Conservation (phyloP, 148 eudicot species). For the Pouteria glomerata region DNA sequence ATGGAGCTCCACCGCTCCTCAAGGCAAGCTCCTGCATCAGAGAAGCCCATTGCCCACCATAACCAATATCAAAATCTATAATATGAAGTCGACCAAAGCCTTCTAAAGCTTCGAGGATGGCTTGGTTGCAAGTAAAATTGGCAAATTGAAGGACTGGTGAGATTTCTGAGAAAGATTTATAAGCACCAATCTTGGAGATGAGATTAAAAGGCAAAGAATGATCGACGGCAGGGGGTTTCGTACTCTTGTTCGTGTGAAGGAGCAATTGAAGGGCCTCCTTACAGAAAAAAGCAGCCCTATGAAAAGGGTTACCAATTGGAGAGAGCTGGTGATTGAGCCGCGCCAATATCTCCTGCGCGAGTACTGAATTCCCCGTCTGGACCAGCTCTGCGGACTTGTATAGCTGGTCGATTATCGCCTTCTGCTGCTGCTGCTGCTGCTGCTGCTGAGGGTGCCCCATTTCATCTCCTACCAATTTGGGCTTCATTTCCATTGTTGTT, state of each 20-base stretch:
- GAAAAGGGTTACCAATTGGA: constrained; percentile 70
- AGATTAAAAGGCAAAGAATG: constrained; percentile 59
- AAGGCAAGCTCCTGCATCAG: constrained; percentile 87
- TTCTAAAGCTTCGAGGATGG: constrained; percentile 66
- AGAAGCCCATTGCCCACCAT: constrained; percentile 96
- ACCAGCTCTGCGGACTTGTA: constrained; percentile 76
- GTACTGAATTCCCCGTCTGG: constrained; percentile 66
- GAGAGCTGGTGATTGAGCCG: constrained; percentile 99
- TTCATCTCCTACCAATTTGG: constrained; percentile 34
- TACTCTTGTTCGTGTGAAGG: no score
- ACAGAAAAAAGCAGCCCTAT: constrained; percentile 67
- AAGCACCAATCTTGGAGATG: constrained; percentile 78
- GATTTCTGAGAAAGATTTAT: constrained; percentile 79
- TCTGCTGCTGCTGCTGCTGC: constrained; percentile 34
- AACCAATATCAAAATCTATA: constrained; percentile 84
- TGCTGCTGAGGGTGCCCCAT: constrained; percentile 18
- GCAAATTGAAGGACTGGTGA: constrained; percentile 76
- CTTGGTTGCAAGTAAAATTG: constrained; percentile 82
- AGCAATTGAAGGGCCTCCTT: constrained; percentile 79
- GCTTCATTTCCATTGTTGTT: constrained; percentile 25
- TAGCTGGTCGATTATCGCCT: constrained; percentile 71
- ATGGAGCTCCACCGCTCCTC: constrained; percentile 48
- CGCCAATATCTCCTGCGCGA: constrained; percentile 99
- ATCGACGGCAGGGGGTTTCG: constrained; percentile 18
- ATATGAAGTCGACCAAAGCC: constrained; percentile 64